phyloP scores from a whole-genome alignment of 75 land plant genomes.

The Ceratopteris richardii region DNA sequence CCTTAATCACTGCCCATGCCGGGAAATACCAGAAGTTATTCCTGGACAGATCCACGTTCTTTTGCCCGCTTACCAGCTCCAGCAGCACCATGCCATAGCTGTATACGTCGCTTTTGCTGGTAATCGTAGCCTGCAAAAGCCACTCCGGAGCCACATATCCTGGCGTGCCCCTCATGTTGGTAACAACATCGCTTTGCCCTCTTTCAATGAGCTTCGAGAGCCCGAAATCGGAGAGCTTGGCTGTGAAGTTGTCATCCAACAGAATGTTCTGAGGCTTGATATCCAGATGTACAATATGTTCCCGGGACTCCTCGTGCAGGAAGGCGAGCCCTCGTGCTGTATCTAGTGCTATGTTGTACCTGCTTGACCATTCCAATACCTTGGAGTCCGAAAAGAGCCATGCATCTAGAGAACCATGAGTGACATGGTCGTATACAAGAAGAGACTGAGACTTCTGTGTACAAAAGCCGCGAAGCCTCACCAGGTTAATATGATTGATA shows the following conservation, averaged over 20 bases:
- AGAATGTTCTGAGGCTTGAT: slow-evolving; percentile 39
- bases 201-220: slow-evolving; percentile 28
- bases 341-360: slow-evolving; percentile 27
- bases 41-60: slow-evolving; percentile 15
- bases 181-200: slow-evolving; percentile 32
- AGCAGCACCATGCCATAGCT: slow-evolving; percentile 41
- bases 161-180: slow-evolving; percentile 42
- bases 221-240: slow-evolving; percentile 42
- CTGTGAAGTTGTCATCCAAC: slow-evolving; percentile 29
- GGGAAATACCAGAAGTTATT: slow-evolving; percentile 15
- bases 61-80: slow-evolving; percentile 33
- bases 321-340: slow-evolving; percentile 33
- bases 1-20: slow-evolving; percentile 15
- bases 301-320: slow-evolving; percentile 30
- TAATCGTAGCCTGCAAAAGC: slow-evolving; percentile 17
- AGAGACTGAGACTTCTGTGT: slow-evolving; percentile 20
- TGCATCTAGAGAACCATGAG: slow-evolving; percentile 34
- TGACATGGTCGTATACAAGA: slow-evolving; percentile 36
- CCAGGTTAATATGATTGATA: slow-evolving; percentile 41
- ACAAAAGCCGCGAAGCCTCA: slow-evolving; percentile 35
- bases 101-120: slow-evolving; percentile 40
- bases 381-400: slow-evolving; percentile 17
- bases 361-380: slow-evolving; percentile 16
- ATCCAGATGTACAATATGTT: slow-evolving; percentile 33
- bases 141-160: slow-evolving; percentile 48